A percentile compares a stretch with the other conserved stretches of the same genome.
Conservation (phyloP, 2,329 filamentous ascomycete genomes). For the Pestalotiopsis sp. region DNA sequence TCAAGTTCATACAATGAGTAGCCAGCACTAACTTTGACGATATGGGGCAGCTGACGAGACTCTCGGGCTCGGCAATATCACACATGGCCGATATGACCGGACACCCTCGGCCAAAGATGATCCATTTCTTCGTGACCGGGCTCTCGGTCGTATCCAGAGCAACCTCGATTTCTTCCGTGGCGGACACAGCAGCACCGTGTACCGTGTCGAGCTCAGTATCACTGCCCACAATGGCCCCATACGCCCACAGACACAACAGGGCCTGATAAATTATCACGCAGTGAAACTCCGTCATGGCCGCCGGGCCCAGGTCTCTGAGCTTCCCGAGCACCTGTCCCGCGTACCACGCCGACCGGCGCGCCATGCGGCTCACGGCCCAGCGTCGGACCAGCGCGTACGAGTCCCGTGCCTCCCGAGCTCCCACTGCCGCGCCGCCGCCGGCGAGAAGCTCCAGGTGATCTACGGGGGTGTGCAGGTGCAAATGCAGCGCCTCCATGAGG, state of each 20-base stretch:
- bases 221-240: neutral
- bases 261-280: neutral
- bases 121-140: neutral
- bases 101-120: neutral
- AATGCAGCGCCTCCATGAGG: neutral
- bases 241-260: neutral
- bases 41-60: neutral
- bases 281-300: neutral
- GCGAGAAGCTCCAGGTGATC: neutral
- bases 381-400: neutral
- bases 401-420: neutral
- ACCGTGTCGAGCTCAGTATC: neutral
- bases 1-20: neutral
- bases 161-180: neutral
- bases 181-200: neutral
- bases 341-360: neutral
- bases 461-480: neutral
- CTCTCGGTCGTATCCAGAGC: neutral
- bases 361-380: neutral
- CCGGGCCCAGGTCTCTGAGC: neutral
- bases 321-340: neutral
- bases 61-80: neutral
- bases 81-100: neutral
- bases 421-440: neutral
- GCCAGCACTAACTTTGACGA: neutral